Evolutionary conservation across 441 rosid species (phyloP), one percentile per base, ranked within the genome.

Genomic region (Corymbia calophylla): DNA sequence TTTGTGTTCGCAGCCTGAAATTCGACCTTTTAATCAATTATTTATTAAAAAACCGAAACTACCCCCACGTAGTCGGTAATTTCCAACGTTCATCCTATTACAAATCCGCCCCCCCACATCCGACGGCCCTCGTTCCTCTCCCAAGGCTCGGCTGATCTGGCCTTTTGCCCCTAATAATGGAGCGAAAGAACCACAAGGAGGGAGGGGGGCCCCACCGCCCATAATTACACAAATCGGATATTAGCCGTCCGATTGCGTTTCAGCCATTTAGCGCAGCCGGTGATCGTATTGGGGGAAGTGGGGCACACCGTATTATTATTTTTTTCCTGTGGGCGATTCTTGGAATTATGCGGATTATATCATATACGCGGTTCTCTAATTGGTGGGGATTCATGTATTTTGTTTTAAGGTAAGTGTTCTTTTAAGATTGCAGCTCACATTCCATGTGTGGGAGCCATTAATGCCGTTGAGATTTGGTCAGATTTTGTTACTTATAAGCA

Each of bases 271-370:
- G 39, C 73, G 73, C 73, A 7, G 14, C 73, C 73, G 9, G 39
- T 7, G 39, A n/a, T 64, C 73, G 1, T n/a, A 2, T 2, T 9
- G 39, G 27, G 4, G 2, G 4, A 1, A 4, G 84, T 12, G 84
- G 82, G n/a, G n/a, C 48, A 16, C 51, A 23, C n/a, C 17, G 84
- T 6, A 7, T 73, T 39, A 39, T 73, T 39, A 39, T 39, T 39
- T 39, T 39, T 39, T 73, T 23, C 12, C 49, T 11, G n/a, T 1
- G 81, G 6, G 18, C n/a, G 70, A 21, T 3, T 73, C 12, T 73
- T 23, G 84, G 49, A 39, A 21, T 73, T 73, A 6, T 3, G 84
- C 49, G 29, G 84, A 2, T 2, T 2, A 2, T 4, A 11, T 73
- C 84, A 7, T 51, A 44, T 21, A 39, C 29, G 49, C 16, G 49